These are phyloP conservation scores for Zea luxurians DNA, from an alignment of 176 grass and related monocot species.

Conservation along the genomic window DNA sequence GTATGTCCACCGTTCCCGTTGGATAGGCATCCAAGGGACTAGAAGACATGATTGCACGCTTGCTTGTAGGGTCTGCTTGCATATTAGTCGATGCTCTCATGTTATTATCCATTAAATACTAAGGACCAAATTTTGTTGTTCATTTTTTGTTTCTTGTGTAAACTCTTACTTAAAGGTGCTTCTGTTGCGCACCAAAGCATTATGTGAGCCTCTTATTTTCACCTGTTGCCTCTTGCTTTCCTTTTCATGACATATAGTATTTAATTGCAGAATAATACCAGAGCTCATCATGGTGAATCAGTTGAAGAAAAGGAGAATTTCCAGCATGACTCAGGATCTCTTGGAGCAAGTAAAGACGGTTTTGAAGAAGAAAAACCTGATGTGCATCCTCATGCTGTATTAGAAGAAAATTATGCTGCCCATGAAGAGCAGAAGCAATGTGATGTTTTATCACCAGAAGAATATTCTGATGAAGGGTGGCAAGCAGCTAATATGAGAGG, in stretches of 20 bases:
- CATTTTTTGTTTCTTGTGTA: constrained; percentile 7
- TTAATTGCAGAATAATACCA: constrained; percentile 89
- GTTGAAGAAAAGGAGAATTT: constrained; percentile 53
- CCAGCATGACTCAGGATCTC: constrained; percentile 41
- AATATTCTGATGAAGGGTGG: constrained; percentile 98
- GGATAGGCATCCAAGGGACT: too few species aligned
- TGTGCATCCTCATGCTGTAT: constrained; percentile 16
- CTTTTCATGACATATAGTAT: constrained; percentile 53
- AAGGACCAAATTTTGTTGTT: background rate
- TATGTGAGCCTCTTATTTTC: constrained; percentile 5
- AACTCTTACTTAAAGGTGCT: constrained; percentile 10
- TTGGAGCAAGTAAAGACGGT: constrained; percentile 28
- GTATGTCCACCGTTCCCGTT: too few species aligned
- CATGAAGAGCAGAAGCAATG: constrained; percentile 49
- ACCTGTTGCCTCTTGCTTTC: constrained; percentile 42
- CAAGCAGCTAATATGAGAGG: constrained; percentile 84
- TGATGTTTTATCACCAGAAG: constrained; percentile 66
- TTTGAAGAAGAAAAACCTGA: constrained; percentile 34
- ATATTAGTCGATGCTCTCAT: background rate
- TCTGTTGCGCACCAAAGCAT: constrained; percentile 6
- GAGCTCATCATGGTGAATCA: constrained; percentile 63
- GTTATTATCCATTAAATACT: constrained; percentile 3
- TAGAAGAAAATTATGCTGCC: constrained; percentile 46
- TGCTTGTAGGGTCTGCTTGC: too few species aligned
- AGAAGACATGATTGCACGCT: too few species aligned